Evolutionary conservation across 2,329 filamentous ascomycete genomes (phyloP), one percentile per base, ranked within the genome.

Genomic region (Blumeria hordei): DNA sequence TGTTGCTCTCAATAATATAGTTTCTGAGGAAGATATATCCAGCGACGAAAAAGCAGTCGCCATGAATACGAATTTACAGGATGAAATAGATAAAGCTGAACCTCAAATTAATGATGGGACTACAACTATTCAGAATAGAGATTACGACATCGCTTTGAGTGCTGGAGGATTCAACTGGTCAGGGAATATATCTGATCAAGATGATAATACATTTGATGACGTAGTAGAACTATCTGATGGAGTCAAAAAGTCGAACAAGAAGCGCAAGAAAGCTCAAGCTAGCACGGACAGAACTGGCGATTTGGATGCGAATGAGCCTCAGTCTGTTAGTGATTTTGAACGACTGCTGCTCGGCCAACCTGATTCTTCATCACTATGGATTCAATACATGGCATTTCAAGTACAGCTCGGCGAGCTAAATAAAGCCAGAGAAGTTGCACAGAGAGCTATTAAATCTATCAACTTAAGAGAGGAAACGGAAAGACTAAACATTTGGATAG

Each of bases 321-420:
- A 93, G 66, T 90, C 86, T 1, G 77, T 85, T 14, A 85, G 84
- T 59, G 93, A 98, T 68, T 98, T 88, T 67, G 93, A 98, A 70
- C 83, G 92, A 61, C 80, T 95, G 28, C 77, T 98, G 44, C 78
- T 98, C 21, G 86, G 88, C 55, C 85, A 94, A 66, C 88, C 92
- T 2, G 88, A 96, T 69, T 90, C 85, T n/a, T 93, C 90, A 0
- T 74, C 83, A 58, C 76, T 96, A 33, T 98, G 92, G 92, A 85
- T 95, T 55, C 78, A 86, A 60, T 98, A 98, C 70, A 96, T 98
- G 87, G 88, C 88, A n/a, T 94, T 94, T 75, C 87, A 96, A 69
- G 81, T 95, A 67, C 83, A 94, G 65, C 77, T 94, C 54, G 86
- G 86, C 65, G 92, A 98, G 69, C 74, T 93, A 18, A 79, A 82